Evolutionary conservation across 169 alveolate genomes (phyloP), one percentile per base, ranked within the genome.

Genomic region (Cyclospora cayetanensis): DNA sequence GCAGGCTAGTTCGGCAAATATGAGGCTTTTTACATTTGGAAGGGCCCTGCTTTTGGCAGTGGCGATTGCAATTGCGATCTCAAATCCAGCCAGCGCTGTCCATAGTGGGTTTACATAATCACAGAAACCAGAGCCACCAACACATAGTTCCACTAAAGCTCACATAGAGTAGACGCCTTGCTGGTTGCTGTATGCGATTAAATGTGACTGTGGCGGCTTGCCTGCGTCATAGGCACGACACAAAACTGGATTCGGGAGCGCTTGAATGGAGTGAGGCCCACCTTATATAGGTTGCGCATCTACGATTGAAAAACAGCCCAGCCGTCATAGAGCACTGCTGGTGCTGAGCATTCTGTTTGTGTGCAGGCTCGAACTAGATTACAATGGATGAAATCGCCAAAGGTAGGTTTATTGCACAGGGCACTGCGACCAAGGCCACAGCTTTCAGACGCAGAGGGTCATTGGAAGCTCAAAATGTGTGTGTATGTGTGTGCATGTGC

Each of bases 1-100:
- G 46, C 66, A 29, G 66, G 18, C 37, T 29, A 27, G 22, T 42
- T 27, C 27, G n/a, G 76, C 2, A 35, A 80, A 42, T 4, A 80
- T 80, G 90, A 5, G n/a, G 76, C 9, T 22, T n/a, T 34, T 53
- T 25, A 35, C n/a, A 37, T 5, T 22, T 52, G 90, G 29, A 39
- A 52, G 5, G 20, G 66, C 29, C 41, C 76, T 80, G 90, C 74
- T 80, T 22, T 76, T 53, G 50, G 90, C 90, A 52, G 76, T 52
- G 76, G 72, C 76, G 9, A 29, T 63, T 34, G 55, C 60, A 12
- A 11, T 80, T 25, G 70, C 53, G 60, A 41, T 35, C 76, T 42
- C 35, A n/a, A 52, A 53, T 29, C 50, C 55, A 34, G 37, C 37
- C 7, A 52, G 60, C 60, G 35, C 90, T 9, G 35, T 80, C 34